Evolutionary conservation across 2,329 filamentous ascomycete genomes (phyloP), one percentile per base, ranked within the genome.

Genomic region (Aspergillus pseudonomiae): DNA sequence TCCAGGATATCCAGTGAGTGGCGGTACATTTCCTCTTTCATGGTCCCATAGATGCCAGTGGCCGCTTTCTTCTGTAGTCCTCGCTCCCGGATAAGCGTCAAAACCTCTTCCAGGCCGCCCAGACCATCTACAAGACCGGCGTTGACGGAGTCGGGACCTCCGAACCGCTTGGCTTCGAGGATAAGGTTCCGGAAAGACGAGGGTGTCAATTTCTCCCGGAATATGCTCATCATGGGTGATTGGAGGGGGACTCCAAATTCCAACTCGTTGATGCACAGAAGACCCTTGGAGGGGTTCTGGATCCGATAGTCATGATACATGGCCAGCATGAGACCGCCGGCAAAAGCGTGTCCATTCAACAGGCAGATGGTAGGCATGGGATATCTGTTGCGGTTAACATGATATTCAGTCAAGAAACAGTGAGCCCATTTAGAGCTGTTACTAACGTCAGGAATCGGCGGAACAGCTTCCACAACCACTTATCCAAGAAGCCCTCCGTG

Each of bases 221-320:
- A 94, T 67, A 95, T 86, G 56, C 83, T 82, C 60, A 85, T 86
- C 91, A 96, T 93, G 63, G 91, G 84, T 3, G 91, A 84, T 68
- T 88, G 86, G 41, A 95, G 84, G n/a, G 89, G 86, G 1, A 89
- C 89, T 58, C 92, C 91, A 65, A 95, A 90, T 68, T 93, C 88
- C 16, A 95, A 83, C 80, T 95, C 92, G 77, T 94, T 94, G 68
- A 95, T 80, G 78, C 92, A 94, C 45, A 91, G 77, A 78, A 88
- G 94, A n/a, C 92, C 92, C 24, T 85, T 83, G 1, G 83, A 73
- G 0, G 89, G 85, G 73, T 90, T 90, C 81, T 92, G 91, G 68
- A 95, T 83, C 32, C 92, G 87, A 80, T 95, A 95, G 79, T 94
- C 91, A 78, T 94, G 91, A 78, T 91, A 88, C 86, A 93, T 91